Conservation (phyloP, 2,329 filamentous ascomycete species). For the Alternaria sp. region DNA sequence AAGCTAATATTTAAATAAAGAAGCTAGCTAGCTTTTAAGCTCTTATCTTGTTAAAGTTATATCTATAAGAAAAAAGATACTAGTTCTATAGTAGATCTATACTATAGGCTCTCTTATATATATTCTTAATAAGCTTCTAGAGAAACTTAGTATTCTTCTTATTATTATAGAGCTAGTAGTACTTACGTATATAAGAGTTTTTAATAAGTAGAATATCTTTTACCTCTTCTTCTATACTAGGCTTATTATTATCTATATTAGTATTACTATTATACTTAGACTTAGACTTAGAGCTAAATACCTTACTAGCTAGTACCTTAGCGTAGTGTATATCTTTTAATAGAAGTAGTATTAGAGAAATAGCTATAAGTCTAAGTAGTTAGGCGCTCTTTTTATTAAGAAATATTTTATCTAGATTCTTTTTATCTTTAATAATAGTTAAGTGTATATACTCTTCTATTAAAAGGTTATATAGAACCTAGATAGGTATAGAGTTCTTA, state of each 20-base stretch:
- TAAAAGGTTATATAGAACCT: background rate
- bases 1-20: background rate
- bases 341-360: background rate
- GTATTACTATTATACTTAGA: background rate
- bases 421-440: background rate
- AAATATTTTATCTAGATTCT: background rate
- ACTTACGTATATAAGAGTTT: background rate
- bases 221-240: background rate
- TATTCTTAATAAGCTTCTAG: background rate
- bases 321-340: background rate
- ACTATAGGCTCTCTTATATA: background rate
- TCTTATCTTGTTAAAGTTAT: background rate
- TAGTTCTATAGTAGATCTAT: background rate
- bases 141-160: background rate
- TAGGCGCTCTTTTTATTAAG: background rate
- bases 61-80: background rate
- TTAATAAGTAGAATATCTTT: background rate
- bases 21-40: background rate
- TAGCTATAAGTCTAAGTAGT: background rate
- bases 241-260: background rate
- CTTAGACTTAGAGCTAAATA: background rate
- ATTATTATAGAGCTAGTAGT: background rate
- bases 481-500: background rate
- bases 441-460: background rate
- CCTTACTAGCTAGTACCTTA: background rate